A percentile compares a stretch with the other conserved stretches of the same genome.
Evolutionary conservation across 176 grass and related monocot species (phyloP).

Genomic region (Neostapfia colusana): DNA sequence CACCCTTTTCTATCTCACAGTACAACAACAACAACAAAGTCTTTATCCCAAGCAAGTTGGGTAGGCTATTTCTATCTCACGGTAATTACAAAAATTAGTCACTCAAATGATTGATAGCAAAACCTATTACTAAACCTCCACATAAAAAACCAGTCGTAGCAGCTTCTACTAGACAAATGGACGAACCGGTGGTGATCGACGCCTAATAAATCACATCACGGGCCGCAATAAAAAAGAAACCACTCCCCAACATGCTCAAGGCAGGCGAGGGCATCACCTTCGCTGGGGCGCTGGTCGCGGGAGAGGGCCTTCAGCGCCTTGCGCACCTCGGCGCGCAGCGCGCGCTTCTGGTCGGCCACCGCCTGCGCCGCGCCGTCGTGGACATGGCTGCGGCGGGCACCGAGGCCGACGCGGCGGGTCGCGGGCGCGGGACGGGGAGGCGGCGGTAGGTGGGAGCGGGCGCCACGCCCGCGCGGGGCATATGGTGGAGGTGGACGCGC

Average conservation of each 20-base stretch:
- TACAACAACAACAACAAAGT: too few relatives aligned
- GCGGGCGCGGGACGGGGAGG: neutral
- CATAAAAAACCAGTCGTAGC: neutral
- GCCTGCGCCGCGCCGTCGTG: slow-evolving; percentile 37
- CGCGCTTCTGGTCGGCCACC: slow-evolving; percentile 63
- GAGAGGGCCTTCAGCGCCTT: slow-evolving; percentile 69
- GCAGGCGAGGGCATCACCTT: slow-evolving; percentile 49
- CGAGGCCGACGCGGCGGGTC: neutral
- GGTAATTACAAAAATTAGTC: neutral
- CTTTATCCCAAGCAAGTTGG: too few relatives aligned
- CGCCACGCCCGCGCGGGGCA: slow-evolving; percentile 31
- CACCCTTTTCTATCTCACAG: too few relatives aligned
- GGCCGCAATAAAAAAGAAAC: neutral
- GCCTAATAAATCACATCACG: neutral
- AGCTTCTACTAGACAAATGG: slow-evolving; percentile 8
- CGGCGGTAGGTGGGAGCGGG: slow-evolving; percentile 37
- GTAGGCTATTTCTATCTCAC: neutral
- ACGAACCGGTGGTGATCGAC: slow-evolving; percentile 28
- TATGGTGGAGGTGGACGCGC: slow-evolving; percentile 39
- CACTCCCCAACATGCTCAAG: neutral
- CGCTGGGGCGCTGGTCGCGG: slow-evolving; percentile 57
- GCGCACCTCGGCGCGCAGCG: slow-evolving; percentile 67
- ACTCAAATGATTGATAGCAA: neutral
- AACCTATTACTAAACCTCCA: neutral
- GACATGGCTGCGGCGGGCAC: slow-evolving; percentile 33